Conservation (phyloP, 148 eudicot species). For the Fagopyrum esculentum region DNA sequence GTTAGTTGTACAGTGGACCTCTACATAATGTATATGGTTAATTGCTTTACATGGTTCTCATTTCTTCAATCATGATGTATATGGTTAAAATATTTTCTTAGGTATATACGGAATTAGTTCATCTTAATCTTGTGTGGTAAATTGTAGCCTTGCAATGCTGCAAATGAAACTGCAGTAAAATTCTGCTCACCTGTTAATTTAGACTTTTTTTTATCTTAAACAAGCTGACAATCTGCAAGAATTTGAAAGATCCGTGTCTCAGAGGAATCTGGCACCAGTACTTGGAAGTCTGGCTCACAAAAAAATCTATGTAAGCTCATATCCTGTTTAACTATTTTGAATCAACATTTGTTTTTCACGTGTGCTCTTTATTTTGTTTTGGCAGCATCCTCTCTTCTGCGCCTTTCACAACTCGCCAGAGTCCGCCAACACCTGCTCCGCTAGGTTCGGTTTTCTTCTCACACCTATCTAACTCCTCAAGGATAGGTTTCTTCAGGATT, state of each 20-base stretch:
- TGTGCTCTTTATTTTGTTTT: not conserved
- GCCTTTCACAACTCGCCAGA: no score
- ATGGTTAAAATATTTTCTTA: not conserved
- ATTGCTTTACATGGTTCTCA: not conserved
- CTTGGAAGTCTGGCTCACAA: slow-evolving; percentile 32
- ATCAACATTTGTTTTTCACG: not conserved
- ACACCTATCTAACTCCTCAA: no score
- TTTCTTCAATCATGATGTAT: not conserved
- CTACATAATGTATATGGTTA: slow-evolving; percentile 7
- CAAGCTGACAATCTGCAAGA: slow-evolving; percentile 22
- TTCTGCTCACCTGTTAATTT: not conserved
- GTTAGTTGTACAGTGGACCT: slow-evolving; percentile 6
- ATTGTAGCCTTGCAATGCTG: not conserved
- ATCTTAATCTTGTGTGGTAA: not conserved
- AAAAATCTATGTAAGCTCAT: slow-evolving; percentile 39
- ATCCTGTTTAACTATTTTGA: not conserved
- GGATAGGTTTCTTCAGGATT: no score
- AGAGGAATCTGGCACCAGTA: slow-evolving; percentile 48
- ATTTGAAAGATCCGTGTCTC: slow-evolving; percentile 45
- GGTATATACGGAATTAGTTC: not conserved
- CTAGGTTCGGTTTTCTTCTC: no score
- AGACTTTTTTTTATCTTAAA: not conserved
- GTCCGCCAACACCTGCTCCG: no score
- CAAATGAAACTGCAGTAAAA: not conserved
- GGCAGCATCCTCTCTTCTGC: slow-evolving; percentile 23